These are phyloP conservation scores for Aspergillus ostianus DNA, from an alignment of 495 filamentous ascomycete genomes.

Conservation along the genomic window DNA sequence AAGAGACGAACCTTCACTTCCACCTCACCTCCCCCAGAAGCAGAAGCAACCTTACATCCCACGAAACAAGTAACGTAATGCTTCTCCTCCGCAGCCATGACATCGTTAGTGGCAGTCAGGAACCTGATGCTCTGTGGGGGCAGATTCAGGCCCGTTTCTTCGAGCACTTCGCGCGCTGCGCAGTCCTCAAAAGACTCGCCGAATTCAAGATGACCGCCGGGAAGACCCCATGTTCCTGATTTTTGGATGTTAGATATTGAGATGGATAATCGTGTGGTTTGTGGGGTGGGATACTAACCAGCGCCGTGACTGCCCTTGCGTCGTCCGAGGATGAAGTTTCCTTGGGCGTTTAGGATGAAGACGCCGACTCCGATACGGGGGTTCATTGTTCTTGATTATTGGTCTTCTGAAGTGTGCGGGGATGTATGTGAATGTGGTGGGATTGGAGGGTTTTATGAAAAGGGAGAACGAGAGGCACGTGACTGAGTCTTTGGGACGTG, in stretches of 20 bases:
- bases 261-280: background rate
- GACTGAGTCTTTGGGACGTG: background rate
- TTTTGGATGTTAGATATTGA: background rate
- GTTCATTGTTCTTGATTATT: constrained; percentile 10
- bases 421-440: background rate
- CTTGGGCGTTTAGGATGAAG: constrained; percentile 29
- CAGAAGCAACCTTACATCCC: background rate
- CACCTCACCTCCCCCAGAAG: background rate
- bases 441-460: background rate
- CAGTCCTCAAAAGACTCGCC: constrained; percentile 17
- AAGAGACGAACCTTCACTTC: background rate
- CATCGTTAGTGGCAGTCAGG: constrained; percentile 21
- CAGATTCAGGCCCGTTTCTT: constrained; percentile 18
- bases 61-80: constrained; percentile 23
- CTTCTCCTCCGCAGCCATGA: constrained; percentile 16
- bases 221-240: constrained; percentile 23
- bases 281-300: constrained; percentile 17
- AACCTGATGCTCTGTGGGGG: background rate
- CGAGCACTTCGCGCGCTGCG: constrained; percentile 14
- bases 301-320: constrained; percentile 39
- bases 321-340: constrained; percentile 34
- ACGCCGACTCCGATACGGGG: constrained; percentile 33
- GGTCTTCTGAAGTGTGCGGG: background rate
- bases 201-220: constrained; percentile 22
- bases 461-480: no score